These are phyloP conservation scores for Iris macrosiphon DNA, from an alignment of 106 monocot genomes.

Conservation along the genomic window DNA sequence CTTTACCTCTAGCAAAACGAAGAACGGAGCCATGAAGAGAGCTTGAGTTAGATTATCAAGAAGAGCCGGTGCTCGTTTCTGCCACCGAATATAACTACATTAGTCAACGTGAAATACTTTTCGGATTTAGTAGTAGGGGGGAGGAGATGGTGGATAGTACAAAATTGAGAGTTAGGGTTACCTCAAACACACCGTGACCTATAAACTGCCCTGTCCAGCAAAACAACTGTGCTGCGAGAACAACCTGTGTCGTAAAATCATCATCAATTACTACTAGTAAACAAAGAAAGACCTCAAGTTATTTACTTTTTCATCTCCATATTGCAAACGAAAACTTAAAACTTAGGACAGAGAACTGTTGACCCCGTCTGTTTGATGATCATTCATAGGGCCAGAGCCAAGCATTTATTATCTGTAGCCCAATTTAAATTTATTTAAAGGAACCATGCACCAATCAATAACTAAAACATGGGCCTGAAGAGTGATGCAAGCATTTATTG, in stretches of 20 bases:
- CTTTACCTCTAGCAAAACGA: constrained; percentile 59
- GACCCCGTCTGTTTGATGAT: too few species aligned
- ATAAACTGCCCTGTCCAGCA: constrained; percentile 34
- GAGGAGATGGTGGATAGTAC: neutral
- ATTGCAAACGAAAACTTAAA: too few species aligned
- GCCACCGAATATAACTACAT: constrained; percentile 1
- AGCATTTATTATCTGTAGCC: too few species aligned
- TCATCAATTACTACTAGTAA: neutral
- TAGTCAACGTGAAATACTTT: neutral
- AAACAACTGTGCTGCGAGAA: constrained; percentile 35
- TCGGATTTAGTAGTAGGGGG: neutral
- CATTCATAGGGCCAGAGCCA: too few species aligned
- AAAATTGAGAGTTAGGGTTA: constrained; percentile 7
- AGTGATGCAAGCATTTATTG: too few species aligned
- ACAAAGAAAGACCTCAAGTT: neutral
- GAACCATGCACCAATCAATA: too few species aligned
- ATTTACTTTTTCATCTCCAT: too few species aligned
- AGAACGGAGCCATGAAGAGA: constrained; percentile 58
- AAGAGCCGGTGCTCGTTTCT: constrained; percentile 60
- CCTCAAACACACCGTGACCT: constrained; percentile 59
- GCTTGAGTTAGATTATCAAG: constrained; percentile 51
- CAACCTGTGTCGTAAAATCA: constrained; percentile 25
- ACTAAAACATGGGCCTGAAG: too few species aligned
- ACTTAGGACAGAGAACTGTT: too few species aligned
- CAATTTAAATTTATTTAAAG: too few species aligned